These are phyloP conservation scores for Conidiobolus incongruus DNA, from an alignment of 371 early-diverging fungal genomes.

Conservation along the genomic window DNA sequence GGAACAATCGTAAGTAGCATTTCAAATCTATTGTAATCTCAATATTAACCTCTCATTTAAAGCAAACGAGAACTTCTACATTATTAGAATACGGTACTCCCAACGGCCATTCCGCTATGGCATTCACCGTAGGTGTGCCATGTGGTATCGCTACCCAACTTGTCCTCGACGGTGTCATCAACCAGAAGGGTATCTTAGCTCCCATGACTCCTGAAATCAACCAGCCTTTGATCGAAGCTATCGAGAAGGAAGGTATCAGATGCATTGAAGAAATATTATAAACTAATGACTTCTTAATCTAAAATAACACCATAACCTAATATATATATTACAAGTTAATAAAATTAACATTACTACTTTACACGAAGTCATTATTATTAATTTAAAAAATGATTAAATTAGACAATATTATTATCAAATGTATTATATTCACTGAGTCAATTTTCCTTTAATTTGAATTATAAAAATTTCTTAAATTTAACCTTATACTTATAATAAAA, in stretches of 20 bases:
- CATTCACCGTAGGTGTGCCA: conserved; percentile 92
- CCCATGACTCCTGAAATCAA: conserved; percentile 79
- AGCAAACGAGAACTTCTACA: conserved; percentile 75
- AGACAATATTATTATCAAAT: too few species aligned
- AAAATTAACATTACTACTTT: not conserved
- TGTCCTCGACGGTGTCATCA: conserved; percentile 56
- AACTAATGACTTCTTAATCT: too few species aligned
- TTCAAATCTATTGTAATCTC: not conserved
- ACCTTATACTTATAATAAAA: too few species aligned
- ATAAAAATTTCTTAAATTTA: too few species aligned
- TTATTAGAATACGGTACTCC: conserved; percentile 82
- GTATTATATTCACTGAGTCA: too few species aligned
- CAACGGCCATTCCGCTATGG: conserved; percentile 78
- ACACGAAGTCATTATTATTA: too few species aligned
- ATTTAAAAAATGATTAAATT: too few species aligned
- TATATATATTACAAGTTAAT: not conserved
- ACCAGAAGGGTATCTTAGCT: conserved; percentile 68
- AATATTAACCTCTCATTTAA: not conserved
- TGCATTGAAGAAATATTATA: conserved; percentile 63
- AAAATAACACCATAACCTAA: not conserved
- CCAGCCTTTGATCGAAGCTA: conserved; percentile 47
- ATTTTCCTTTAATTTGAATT: too few species aligned
- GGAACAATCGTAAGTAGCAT: conserved; percentile 18
- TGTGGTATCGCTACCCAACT: conserved; percentile 89
- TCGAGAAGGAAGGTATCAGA: conserved; percentile 71